Conservation (phyloP, 2,329 filamentous ascomycete genomes). For the Achaetomium macrosporum region DNA sequence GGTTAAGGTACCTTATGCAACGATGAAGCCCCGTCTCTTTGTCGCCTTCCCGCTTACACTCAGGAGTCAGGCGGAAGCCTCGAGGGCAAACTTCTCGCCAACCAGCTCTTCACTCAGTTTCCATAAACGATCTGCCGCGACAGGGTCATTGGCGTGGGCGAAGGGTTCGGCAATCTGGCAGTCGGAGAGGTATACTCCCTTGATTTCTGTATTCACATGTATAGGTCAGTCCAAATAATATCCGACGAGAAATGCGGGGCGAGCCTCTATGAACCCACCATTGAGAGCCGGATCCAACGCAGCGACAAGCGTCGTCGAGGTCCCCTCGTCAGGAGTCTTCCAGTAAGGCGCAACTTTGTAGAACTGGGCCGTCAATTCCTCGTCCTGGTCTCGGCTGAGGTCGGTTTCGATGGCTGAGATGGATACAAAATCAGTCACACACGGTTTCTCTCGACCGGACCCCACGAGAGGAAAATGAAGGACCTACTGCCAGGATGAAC, state of each 20-base stretch:
- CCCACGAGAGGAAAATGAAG: background rate
- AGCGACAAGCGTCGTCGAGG: slow-evolving; percentile 37
- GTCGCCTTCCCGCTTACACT: background rate
- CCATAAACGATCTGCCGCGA: slow-evolving; percentile 40
- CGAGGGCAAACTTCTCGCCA: slow-evolving; percentile 26
- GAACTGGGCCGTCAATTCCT: slow-evolving; percentile 28
- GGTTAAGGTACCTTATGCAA: background rate
- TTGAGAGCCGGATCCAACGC: slow-evolving; percentile 36
- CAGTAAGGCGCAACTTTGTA: slow-evolving; percentile 27
- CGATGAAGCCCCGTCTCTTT: background rate
- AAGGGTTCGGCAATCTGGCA: slow-evolving; percentile 33
- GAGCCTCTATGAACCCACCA: slow-evolving; percentile 14
- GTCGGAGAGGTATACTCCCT: slow-evolving; percentile 36
- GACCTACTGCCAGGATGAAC: slow-evolving; percentile 39
- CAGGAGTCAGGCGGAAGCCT: background rate
- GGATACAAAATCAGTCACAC: background rate
- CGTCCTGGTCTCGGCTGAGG: slow-evolving; percentile 32
- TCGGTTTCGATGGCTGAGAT: slow-evolving; percentile 30
- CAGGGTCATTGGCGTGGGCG: slow-evolving; percentile 30
- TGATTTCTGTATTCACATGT: slow-evolving; percentile 13
- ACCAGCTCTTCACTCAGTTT: slow-evolving; percentile 40
- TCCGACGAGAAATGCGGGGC: background rate
- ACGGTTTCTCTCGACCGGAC: background rate
- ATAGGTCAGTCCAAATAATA: background rate
- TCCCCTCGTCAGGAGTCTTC: slow-evolving; percentile 35